These are phyloP conservation scores for Talinum fruticosum DNA, from an alignment of 148 eudicot species.

Conservation along the genomic window DNA sequence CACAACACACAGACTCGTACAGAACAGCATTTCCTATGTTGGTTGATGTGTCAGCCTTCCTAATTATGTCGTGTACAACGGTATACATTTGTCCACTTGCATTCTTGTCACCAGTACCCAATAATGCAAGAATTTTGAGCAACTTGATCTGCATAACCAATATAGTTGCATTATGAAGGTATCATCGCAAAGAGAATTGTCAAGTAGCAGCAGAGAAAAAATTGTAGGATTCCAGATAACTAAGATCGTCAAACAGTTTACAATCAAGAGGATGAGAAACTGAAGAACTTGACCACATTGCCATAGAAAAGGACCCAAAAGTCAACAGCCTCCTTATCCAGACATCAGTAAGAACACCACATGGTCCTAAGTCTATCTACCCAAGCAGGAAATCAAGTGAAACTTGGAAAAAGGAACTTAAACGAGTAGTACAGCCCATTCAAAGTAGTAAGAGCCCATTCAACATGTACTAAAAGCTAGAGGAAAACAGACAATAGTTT, in stretches of 20 bases:
- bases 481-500: not conserved
- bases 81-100: conserved; percentile 95
- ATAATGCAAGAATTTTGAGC: conserved; percentile 81
- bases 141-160: conserved; percentile 69
- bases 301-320: not conserved
- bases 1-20: conserved; percentile 90
- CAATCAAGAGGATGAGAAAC: not conserved
- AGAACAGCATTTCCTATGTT: conserved; percentile 97
- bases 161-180: not conserved
- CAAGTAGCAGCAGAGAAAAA: not conserved
- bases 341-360: conserved; percentile 2
- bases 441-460: not conserved
- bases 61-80: conserved; percentile 83
- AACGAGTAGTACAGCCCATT: not conserved
- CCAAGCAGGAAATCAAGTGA: not conserved
- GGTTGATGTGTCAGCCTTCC: conserved; percentile 71
- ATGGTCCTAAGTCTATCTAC: not conserved
- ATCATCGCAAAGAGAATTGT: not conserved
- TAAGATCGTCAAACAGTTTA: not conserved
- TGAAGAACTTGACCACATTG: not conserved
- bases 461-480: too few relatives aligned
- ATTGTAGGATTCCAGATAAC: not conserved
- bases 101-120: conserved; percentile 92
- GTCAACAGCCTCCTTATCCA: not conserved
- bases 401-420: not conserved